Percentiles rank a stretch among this genome's conserved stretches.
These are phyloP conservation scores for Aspergillus sclerotiicarbonarius DNA, from an alignment of 495 filamentous ascomycete genomes.

Conservation along the genomic window DNA sequence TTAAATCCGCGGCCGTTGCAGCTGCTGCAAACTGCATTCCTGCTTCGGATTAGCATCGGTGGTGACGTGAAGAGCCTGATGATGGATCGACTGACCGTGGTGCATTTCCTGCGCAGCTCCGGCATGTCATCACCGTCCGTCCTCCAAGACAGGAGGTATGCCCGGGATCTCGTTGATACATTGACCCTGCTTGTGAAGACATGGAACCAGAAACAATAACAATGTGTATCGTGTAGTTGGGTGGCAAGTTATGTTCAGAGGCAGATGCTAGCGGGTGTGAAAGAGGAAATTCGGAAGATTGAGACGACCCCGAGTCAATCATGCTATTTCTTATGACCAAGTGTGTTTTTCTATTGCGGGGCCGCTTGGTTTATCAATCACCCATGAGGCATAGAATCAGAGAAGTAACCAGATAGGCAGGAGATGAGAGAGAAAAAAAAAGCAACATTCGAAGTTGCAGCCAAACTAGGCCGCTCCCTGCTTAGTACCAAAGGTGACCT, in stretches of 20 bases:
- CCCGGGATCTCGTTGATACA: conserved; percentile 31
- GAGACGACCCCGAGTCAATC: not conserved
- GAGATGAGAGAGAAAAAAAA: conserved; percentile 4
- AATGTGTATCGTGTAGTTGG: not conserved
- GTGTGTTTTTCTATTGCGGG: not conserved
- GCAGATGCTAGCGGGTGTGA: not conserved
- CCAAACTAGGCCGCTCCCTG: conserved; percentile 21
- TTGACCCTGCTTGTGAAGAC: conserved; percentile 19
- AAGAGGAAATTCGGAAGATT: not conserved
- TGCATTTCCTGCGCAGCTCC: conserved; percentile 39
- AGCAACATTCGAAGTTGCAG: conserved; percentile 9
- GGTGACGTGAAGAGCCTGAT: not conserved
- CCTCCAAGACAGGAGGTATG: conserved; percentile 41
- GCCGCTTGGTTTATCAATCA: conserved; percentile 1
- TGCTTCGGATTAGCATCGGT: conserved; percentile 13
- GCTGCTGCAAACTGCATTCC: conserved; percentile 31
- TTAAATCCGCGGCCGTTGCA: conserved; percentile 39
- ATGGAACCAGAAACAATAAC: conserved; percentile 14
- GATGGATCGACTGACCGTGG: conserved; percentile 30
- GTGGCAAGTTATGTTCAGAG: not conserved
- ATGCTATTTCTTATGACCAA: not conserved
- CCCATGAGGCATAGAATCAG: conserved; percentile 2
- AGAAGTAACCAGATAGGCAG: not conserved
- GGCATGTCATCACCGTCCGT: conserved; percentile 37
- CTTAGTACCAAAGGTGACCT: conserved; percentile 11